A percentile compares a stretch with the other conserved stretches of the same genome.
Conservation (phyloP, 139 green algal species). For the Nannochloris sp. region DNA sequence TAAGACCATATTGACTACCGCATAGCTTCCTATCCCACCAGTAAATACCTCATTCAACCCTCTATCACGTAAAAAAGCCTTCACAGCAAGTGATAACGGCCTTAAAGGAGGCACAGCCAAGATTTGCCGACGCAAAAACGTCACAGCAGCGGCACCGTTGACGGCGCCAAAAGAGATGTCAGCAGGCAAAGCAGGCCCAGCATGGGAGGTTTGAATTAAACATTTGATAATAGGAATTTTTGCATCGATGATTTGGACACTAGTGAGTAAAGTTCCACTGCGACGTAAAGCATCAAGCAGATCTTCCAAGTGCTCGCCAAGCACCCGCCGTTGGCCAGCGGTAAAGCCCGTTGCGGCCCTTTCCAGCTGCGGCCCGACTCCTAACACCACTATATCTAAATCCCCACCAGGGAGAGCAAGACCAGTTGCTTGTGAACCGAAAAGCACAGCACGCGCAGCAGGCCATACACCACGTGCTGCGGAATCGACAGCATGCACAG, state of each 20-base stretch:
- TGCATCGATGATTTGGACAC: slow-evolving; percentile 39
- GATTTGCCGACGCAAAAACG: slow-evolving; percentile 43
- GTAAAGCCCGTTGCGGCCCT: slow-evolving; percentile 28
- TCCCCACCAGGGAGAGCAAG: slow-evolving; percentile 66
- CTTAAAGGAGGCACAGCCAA: slow-evolving; percentile 44
- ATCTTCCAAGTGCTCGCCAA: slow-evolving; percentile 22
- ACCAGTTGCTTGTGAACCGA: slow-evolving; percentile 57
- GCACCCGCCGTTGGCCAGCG: slow-evolving; percentile 1
- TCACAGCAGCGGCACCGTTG: slow-evolving; percentile 57
- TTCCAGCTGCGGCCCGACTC: slow-evolving; percentile 19
- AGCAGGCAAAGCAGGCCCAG: slow-evolving; percentile 14
- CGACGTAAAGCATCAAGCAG: slow-evolving; percentile 24
- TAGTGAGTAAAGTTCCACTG: not conserved
- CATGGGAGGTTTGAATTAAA: not conserved
- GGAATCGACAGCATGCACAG: slow-evolving; percentile 22
- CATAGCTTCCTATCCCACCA: slow-evolving; percentile 63
- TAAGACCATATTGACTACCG: slow-evolving; percentile 61
- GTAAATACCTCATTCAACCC: slow-evolving; percentile 68
- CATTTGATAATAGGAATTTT: slow-evolving; percentile 71
- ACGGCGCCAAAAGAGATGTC: slow-evolving; percentile 66
- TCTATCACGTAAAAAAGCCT: slow-evolving; percentile 46
- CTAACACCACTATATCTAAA: slow-evolving; percentile 63
- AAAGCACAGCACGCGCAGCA: slow-evolving; percentile 42
- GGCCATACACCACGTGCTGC: slow-evolving; percentile 44
- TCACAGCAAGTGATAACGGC: slow-evolving; percentile 60